A percentile compares a stretch with the other conserved stretches of the same genome.
Evolutionary conservation across 192 early-diverging fungal genomes (phyloP).

Genomic region (Entophlyctis helioformis): DNA sequence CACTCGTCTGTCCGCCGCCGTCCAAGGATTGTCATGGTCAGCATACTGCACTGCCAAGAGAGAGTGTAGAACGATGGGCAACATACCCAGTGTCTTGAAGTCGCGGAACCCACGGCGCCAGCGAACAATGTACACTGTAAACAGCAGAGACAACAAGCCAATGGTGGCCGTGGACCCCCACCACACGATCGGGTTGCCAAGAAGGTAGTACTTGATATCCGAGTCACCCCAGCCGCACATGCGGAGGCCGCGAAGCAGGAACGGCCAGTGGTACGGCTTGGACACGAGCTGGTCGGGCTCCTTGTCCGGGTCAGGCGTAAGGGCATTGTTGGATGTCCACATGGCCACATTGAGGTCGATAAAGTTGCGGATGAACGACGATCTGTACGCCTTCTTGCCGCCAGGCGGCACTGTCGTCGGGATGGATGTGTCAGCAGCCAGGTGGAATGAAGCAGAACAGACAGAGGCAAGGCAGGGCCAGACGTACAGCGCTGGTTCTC

Average conservation of each 20-base stretch:
- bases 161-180: slow-evolving; percentile 55
- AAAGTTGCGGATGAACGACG: slow-evolving; percentile 74
- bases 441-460: too few species aligned
- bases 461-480: neutral
- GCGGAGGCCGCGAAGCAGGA: slow-evolving; percentile 71
- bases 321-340: slow-evolving; percentile 93
- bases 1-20: slow-evolving; percentile 26
- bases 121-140: slow-evolving; percentile 48
- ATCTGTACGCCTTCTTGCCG: slow-evolving; percentile 43
- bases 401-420: slow-evolving; percentile 77
- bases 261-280: slow-evolving; percentile 78
- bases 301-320: slow-evolving; percentile 86
- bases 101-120: slow-evolving; percentile 50
- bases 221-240: slow-evolving; percentile 90
- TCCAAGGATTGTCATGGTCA: neutral
- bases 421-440: too few species aligned
- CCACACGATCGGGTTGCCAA: slow-evolving; percentile 93
- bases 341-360: slow-evolving; percentile 85
- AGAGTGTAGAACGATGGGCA: too few species aligned
- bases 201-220: slow-evolving; percentile 76
- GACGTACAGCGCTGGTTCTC: slow-evolving; percentile 55
- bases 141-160: slow-evolving; percentile 27
- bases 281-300: slow-evolving; percentile 69
- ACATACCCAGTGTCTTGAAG: slow-evolving; percentile 24
- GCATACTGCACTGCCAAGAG: too few species aligned